Evolutionary conservation across 768 basidiomycete genomes (phyloP).

Genomic region (Mycena polygramma): DNA sequence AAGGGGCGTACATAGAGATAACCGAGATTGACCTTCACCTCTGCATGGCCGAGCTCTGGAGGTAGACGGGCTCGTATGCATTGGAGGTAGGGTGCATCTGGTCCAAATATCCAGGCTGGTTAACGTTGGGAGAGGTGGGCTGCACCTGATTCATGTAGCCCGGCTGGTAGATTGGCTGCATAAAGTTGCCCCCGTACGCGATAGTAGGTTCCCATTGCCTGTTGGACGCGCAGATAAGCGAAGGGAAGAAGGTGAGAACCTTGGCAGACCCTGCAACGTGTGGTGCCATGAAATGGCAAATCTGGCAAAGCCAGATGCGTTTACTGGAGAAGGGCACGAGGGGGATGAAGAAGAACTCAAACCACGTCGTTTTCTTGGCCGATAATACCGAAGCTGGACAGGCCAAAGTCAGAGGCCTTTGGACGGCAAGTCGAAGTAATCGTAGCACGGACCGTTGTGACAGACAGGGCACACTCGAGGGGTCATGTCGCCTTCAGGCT

Average conservation of each 20-base stretch:
- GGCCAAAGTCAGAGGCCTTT: conserved; percentile 16
- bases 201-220: conserved; percentile 53
- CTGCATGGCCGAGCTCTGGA: conserved; percentile 17
- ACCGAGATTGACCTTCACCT: conserved; percentile 11
- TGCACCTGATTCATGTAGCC: conserved; percentile 48
- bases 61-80: conserved; percentile 32
- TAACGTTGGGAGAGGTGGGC: background rate
- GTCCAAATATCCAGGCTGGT: conserved; percentile 57
- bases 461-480: conserved; percentile 78
- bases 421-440: conserved; percentile 7
- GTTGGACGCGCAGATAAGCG: conserved; percentile 27
- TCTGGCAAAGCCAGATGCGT: conserved; percentile 78
- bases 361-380: conserved; percentile 78
- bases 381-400: conserved; percentile 67
- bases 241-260: conserved; percentile 4
- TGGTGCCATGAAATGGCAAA: conserved; percentile 75
- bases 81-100: conserved; percentile 33
- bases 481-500: conserved; percentile 65
- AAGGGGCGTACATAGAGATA: background rate
- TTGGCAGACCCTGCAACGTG: conserved; percentile 63
- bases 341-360: conserved; percentile 82
- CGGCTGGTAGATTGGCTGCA: conserved; percentile 57
- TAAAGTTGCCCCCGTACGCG: conserved; percentile 43
- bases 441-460: conserved; percentile 68
- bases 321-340: conserved; percentile 73